Percentiles rank a stretch among this genome's conserved stretches.
phyloP scores from a whole-genome alignment of 768 basidiomycete genomes.

The Leccinum rimulosum region DNA sequence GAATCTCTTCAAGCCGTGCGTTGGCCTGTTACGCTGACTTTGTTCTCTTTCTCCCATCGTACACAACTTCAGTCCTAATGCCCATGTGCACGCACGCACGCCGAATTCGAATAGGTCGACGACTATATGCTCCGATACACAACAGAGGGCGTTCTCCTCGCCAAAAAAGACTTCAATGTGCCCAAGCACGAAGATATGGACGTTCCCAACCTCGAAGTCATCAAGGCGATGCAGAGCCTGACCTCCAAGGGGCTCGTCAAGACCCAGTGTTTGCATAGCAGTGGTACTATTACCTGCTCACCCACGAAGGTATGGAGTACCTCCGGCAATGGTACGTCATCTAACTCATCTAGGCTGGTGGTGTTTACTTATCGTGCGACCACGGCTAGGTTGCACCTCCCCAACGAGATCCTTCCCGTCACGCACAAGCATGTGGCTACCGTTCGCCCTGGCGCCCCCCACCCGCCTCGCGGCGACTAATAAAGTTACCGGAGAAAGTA shows the following conservation, averaged over 20 bases:
- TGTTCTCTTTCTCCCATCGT: background rate
- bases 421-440: constrained; percentile 95
- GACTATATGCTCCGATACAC: background rate
- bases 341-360: background rate
- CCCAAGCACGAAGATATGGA: constrained; percentile 92
- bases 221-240: constrained; percentile 69
- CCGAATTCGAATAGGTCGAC: background rate
- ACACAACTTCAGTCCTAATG: background rate
- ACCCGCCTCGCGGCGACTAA: constrained; percentile 83
- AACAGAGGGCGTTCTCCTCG: constrained; percentile 87
- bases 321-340: constrained; percentile 77
- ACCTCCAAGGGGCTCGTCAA: constrained; percentile 86
- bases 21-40: background rate
- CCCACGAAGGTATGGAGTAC: constrained; percentile 95
- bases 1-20: constrained; percentile 99
- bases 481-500: constrained; percentile 84
- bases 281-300: constrained; percentile 97
- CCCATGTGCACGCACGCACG: too few relatives aligned
- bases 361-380: background rate
- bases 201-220: constrained; percentile 67
- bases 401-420: constrained; percentile 91
- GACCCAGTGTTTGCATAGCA: constrained; percentile 98
- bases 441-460: constrained; percentile 64
- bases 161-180: constrained; percentile 90
- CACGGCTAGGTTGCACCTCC: constrained; percentile 81